A percentile compares a stretch with the other conserved stretches of the same genome.
phyloP scores from a whole-genome alignment of 345 rosid genomes.

The Populus tremula region DNA sequence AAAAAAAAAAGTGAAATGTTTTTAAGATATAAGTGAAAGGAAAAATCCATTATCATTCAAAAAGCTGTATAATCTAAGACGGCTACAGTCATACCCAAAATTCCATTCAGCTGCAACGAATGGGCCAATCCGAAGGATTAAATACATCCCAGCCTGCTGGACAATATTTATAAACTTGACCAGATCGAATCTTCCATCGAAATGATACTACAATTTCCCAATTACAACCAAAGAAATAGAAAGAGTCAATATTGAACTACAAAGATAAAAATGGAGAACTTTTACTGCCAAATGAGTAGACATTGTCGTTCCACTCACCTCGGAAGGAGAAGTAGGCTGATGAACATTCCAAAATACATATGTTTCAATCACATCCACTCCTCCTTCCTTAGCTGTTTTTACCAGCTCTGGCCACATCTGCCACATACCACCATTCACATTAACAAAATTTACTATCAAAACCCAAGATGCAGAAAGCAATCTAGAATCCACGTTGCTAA shows the following conservation, averaged over 20 bases:
- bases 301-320: conserved; percentile 38
- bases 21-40: too few relatives aligned
- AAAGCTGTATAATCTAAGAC: not conserved
- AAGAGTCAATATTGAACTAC: not conserved
- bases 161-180: conserved; percentile 84
- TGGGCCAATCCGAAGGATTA: conserved; percentile 96
- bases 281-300: not conserved
- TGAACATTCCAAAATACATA: conserved; percentile 98
- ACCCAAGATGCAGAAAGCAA: not conserved
- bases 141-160: conserved; percentile 83
- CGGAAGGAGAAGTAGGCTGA: conserved; percentile 59
- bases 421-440: conserved; percentile 13
- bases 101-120: conserved; percentile 93
- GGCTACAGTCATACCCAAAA: conserved; percentile 54
- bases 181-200: conserved; percentile 75
- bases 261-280: not conserved
- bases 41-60: too few relatives aligned
- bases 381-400: conserved; percentile 87
- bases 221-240: not conserved
- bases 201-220: conserved; percentile 54
- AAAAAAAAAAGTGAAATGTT: not conserved
- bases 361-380: conserved; percentile 70
- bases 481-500: not conserved
- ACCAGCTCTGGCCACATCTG: conserved; percentile 95
- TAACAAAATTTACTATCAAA: not conserved